These are phyloP conservation scores for Alliaria petiolata DNA, from an alignment of 345 rosid genomes.

Conservation along the genomic window DNA sequence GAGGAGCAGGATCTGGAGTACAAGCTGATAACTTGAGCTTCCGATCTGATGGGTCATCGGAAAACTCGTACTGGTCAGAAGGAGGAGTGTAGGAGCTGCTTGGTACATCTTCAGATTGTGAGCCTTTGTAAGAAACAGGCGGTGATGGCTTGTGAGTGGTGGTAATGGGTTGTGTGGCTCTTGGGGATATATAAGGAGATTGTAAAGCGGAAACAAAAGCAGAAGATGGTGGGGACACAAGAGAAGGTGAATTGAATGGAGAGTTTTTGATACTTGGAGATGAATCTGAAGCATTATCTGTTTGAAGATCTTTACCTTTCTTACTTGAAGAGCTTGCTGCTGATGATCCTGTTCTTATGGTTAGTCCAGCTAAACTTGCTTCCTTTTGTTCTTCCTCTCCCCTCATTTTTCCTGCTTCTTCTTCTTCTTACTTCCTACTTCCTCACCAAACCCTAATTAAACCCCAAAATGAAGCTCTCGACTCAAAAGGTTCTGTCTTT, in stretches of 20 bases:
- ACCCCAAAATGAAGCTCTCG: constrained; percentile 14
- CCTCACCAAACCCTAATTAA: background rate
- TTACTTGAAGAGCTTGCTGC: constrained; percentile 37
- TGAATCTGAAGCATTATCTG: constrained; percentile 37
- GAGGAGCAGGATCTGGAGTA: constrained; percentile 59
- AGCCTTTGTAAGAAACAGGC: constrained; percentile 42
- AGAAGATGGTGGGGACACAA: constrained; percentile 86
- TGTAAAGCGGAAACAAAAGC: constrained; percentile 93
- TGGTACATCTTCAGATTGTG: constrained; percentile 75
- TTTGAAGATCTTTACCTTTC: constrained; percentile 35
- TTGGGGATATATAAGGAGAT: constrained; percentile 92
- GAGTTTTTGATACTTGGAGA: constrained; percentile 49
- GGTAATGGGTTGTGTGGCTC: constrained; percentile 41
- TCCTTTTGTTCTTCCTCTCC: constrained; percentile 34
- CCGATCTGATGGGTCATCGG: constrained; percentile 61
- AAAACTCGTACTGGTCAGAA: constrained; percentile 74
- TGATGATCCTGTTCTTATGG: constrained; percentile 52
- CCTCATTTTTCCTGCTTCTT: constrained; percentile 5
- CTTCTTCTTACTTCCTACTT: constrained; percentile 10
- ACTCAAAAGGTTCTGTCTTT: constrained; percentile 27
- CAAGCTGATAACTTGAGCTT: constrained; percentile 59
- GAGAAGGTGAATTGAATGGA: constrained; percentile 69
- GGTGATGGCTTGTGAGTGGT: constrained; percentile 44
- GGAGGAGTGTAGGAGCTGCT: constrained; percentile 93
- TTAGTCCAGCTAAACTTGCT: constrained; percentile 47